These are phyloP conservation scores for Phytophthora crassamura DNA, from an alignment of 352 stramenopile genomes.

Conservation along the genomic window DNA sequence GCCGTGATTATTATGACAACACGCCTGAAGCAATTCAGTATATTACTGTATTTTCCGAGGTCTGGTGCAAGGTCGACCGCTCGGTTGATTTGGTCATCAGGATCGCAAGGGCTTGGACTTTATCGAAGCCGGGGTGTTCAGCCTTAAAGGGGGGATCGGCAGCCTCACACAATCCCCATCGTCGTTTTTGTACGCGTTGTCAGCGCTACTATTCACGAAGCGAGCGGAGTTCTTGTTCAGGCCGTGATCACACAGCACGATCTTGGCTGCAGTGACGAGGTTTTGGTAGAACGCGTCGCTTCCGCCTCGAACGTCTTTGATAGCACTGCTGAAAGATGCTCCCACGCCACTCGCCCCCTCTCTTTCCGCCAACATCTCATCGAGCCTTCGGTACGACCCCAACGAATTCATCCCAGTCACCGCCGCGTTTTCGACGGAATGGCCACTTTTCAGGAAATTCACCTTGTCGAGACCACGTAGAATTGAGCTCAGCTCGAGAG, in stretches of 20 bases:
- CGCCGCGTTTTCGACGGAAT: background rate
- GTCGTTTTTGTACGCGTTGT: constrained; percentile 50
- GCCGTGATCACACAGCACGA: constrained; percentile 53
- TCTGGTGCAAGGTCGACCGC: no score
- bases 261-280: constrained; percentile 59
- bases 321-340: constrained; percentile 41
- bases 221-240: constrained; percentile 33
- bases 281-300: constrained; percentile 60
- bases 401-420: constrained; percentile 1
- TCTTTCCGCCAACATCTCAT: constrained; percentile 1
- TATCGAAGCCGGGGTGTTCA: no score
- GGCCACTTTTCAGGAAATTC: background rate
- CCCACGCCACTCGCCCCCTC: constrained; percentile 48
- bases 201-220: constrained; percentile 37
- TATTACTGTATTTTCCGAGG: no score
- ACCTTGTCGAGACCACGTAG: background rate
- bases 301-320: constrained; percentile 62
- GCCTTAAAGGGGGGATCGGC: constrained; percentile 10
- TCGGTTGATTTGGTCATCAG: no score
- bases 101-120: no score
- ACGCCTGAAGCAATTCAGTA: no score
- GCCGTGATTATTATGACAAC: no score
- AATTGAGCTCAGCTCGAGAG: constrained; percentile 3
- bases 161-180: constrained; percentile 49
- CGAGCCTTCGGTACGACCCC: constrained; percentile 21